phyloP scores from a whole-genome alignment of 805 yeast genomes.

The Hanseniaspora valbyensis region DNA sequence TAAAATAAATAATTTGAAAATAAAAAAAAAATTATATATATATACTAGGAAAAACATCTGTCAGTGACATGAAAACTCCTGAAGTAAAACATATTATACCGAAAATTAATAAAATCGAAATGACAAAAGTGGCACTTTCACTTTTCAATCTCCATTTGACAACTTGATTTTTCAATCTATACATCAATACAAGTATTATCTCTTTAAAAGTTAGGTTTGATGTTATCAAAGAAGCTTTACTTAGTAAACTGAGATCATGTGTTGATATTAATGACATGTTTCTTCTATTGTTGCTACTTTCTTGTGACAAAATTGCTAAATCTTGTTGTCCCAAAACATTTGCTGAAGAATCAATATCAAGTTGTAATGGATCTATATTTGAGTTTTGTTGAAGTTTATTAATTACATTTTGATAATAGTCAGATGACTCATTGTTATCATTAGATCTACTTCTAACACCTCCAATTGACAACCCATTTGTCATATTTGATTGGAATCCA shows the following conservation, averaged over 20 bases:
- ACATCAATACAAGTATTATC: constrained; percentile 12
- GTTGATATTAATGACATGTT: constrained; percentile 14
- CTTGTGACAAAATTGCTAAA: neutral
- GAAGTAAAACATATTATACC: constrained; percentile 11
- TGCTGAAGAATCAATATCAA: neutral
- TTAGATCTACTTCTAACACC: neutral
- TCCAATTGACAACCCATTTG: no score
- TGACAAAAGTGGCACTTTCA: constrained; percentile 14
- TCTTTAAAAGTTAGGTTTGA: constrained; percentile 9
- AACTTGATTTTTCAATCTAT: constrained; percentile 16
- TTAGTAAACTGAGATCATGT: constrained; percentile 3
- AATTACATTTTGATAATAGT: constrained; percentile 14
- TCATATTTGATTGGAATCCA: neutral
- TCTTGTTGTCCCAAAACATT: neutral
- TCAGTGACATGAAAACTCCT: constrained; percentile 16
- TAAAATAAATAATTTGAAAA: no score
- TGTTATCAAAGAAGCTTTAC: neutral
- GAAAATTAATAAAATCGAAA: constrained; percentile 16
- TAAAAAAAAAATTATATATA: no score
- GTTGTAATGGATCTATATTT: constrained; percentile 1
- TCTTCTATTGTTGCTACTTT: constrained; percentile 7
- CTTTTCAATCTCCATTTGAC: constrained; percentile 18
- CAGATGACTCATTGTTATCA: neutral
- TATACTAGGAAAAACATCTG: no score
- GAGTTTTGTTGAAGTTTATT: neutral